Evolutionary conservation across 495 filamentous ascomycete species (phyloP).

Genomic region (Aspergillus asperescens): DNA sequence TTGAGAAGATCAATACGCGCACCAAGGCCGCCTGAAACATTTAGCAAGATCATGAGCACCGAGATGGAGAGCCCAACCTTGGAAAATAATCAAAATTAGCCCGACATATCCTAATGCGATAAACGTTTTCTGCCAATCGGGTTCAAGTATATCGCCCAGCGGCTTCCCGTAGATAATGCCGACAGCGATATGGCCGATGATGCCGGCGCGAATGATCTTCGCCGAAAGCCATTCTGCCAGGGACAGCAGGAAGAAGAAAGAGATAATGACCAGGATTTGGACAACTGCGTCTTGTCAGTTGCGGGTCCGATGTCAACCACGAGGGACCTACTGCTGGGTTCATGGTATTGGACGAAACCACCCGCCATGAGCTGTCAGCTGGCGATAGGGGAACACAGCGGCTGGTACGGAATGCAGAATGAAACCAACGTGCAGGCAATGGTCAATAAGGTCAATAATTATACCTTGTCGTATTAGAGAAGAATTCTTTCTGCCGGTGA

Average conservation of each 20-base stretch:
- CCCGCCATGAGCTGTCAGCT: slow-evolving; percentile 20
- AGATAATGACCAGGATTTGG: slow-evolving; percentile 29
- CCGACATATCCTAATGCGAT: slow-evolving; percentile 33
- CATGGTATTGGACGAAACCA: slow-evolving; percentile 31
- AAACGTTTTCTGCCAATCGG: slow-evolving; percentile 30
- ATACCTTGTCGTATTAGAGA: too few relatives aligned
- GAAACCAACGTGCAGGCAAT: too few relatives aligned
- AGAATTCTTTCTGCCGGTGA: too few relatives aligned
- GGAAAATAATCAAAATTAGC: slow-evolving; percentile 34
- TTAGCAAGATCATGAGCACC: neutral
- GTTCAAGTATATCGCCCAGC: slow-evolving; percentile 29
- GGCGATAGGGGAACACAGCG: neutral
- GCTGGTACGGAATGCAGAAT: too few relatives aligned
- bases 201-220: slow-evolving; percentile 28
- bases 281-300: slow-evolving; percentile 18
- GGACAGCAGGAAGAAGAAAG: slow-evolving; percentile 34
- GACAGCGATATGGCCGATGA: slow-evolving; percentile 32
- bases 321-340: slow-evolving; percentile 26
- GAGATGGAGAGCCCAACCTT: slow-evolving; percentile 19
- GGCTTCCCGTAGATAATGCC: slow-evolving; percentile 35
- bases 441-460: too few relatives aligned
- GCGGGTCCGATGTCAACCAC: neutral
- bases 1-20: slow-evolving; percentile 31
- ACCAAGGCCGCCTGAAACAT: slow-evolving; percentile 26
- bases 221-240: slow-evolving; percentile 30